Percentiles rank a stretch among this genome's conserved stretches.
Conservation (phyloP, 768 basidiomycete genomes). For the Tremella yokohamensis region DNA sequence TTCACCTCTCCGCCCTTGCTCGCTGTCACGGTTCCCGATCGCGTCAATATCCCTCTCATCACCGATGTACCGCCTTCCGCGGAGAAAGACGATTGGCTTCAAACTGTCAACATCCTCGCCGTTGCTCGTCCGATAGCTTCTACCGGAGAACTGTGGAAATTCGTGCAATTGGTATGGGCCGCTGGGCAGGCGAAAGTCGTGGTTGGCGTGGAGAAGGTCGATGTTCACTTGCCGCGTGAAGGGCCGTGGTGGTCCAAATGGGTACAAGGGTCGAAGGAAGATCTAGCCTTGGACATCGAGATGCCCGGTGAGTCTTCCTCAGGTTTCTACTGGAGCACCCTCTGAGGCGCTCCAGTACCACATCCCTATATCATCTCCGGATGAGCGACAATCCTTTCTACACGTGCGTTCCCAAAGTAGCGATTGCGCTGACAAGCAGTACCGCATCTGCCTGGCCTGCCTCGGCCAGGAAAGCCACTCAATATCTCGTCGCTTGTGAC, state of each 20-base stretch:
- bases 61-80: conserved; percentile 6
- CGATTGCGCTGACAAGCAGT: conserved; percentile 24
- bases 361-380: conserved; percentile 20
- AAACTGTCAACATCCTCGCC: conserved; percentile 26
- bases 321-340: background rate
- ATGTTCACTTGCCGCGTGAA: conserved; percentile 17
- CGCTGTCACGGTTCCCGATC: conserved; percentile 13
- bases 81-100: conserved; percentile 30
- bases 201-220: conserved; percentile 23
- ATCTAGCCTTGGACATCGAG: conserved; percentile 26
- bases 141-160: conserved; percentile 35
- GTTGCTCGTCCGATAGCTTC: conserved; percentile 29
- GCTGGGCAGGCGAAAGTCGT: conserved; percentile 25
- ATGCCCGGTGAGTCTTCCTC: conserved; percentile 43
- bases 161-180: conserved; percentile 38
- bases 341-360: conserved; percentile 8
- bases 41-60: conserved; percentile 27
- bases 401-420: conserved; percentile 1
- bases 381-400: conserved; percentile 1
- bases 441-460: conserved; percentile 36
- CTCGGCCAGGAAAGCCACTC: conserved; percentile 34
- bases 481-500: conserved; percentile 41
- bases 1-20: conserved; percentile 16
- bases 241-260: conserved; percentile 35
- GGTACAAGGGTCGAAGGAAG: conserved; percentile 28